Evolutionary conservation across 164 flowering plant genomes (phyloP), one percentile per base, ranked within the genome.

Genomic region (Vitis rotundifolia): DNA sequence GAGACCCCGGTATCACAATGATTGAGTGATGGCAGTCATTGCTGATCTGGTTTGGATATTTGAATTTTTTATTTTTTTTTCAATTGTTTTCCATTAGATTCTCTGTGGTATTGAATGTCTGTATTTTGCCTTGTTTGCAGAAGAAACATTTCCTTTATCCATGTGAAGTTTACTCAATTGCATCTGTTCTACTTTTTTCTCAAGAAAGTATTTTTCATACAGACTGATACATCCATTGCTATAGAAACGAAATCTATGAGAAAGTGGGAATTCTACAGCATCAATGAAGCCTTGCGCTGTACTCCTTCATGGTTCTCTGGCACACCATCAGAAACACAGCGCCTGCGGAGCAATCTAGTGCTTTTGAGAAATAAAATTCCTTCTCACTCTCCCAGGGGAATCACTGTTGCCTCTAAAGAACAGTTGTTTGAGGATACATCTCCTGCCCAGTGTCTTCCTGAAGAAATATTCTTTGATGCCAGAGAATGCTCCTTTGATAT

Each of bases 191-290:
- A 0, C 7, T 0, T 37, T 37, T 37, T 37, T 5, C 44, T 37
- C 44, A 37, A 37, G 44, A 37, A 37, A 37, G 3, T 37, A 37
- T 37, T 37, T 37, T 37, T 37, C 44, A 37, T 37, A 58, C 82
- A 79, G 82, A 76, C 82, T 13, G 79, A 79, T 72, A 71, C 79
- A 14, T 67, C 75, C 28, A n/a, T 79, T 11, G 79, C 82, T 29
- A 63, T 79, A 65, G 79, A 79, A 76, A 77, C 73, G 54, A 79
- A 79, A 63, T 55, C 50, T 29, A 70, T 79, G 75, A 79, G 51
- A 70, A 76, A 76, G 71, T 79, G 82, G 82, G 82, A 79, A 61
- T 79, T 76, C 44, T 31, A 50, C 52, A 54, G 73, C 64, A 63
- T 73, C 48, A 60, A 76, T 28, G 72, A 79, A 49, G 79, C 82